Conservation (phyloP, 2,329 filamentous ascomycete species). For the Pseudofabraea citricarpa region DNA sequence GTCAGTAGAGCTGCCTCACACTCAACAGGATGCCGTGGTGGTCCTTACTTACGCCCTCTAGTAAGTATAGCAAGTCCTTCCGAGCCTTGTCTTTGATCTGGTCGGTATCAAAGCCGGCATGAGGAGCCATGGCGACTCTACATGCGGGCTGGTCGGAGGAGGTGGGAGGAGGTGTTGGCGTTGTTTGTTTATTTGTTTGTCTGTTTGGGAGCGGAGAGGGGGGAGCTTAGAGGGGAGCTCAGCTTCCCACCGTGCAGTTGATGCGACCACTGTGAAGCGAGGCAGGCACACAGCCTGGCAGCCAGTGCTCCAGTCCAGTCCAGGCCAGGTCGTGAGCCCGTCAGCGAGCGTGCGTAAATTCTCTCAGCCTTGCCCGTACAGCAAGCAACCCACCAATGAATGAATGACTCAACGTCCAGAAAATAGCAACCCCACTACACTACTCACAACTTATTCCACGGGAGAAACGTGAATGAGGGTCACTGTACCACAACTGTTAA, state of each 20-base stretch:
- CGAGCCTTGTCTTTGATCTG: slow-evolving; percentile 77
- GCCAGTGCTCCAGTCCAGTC: too few relatives aligned
- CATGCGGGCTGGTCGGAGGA: slow-evolving; percentile 32
- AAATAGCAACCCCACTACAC: too few relatives aligned
- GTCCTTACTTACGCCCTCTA: slow-evolving; percentile 80
- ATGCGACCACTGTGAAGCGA: too few relatives aligned
- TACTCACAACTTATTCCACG: slow-evolving; percentile 9
- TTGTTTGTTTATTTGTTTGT: too few relatives aligned
- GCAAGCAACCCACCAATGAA: slow-evolving; percentile 10
- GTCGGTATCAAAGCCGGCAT: slow-evolving; percentile 66
- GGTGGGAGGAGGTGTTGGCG: neutral
- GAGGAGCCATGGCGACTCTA: slow-evolving; percentile 63
- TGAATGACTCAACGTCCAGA: slow-evolving; percentile 24
- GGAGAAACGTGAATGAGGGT: slow-evolving; percentile 22
- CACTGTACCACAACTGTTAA: slow-evolving; percentile 15
- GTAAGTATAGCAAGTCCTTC: slow-evolving; percentile 82
- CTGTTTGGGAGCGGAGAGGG: neutral
- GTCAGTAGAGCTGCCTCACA: slow-evolving; percentile 27
- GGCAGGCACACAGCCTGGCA: too few relatives aligned
- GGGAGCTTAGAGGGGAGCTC: too few relatives aligned
- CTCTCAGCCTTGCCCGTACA: slow-evolving; percentile 16
- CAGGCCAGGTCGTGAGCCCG: neutral
- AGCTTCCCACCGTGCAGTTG: too few relatives aligned
- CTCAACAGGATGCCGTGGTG: slow-evolving; percentile 11
- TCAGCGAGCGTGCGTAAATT: slow-evolving; percentile 3